A percentile compares a stretch with the other conserved stretches of the same genome.
phyloP scores from a whole-genome alignment of 2,329 filamentous ascomycete genomes.

The Fusarium sp. region DNA sequence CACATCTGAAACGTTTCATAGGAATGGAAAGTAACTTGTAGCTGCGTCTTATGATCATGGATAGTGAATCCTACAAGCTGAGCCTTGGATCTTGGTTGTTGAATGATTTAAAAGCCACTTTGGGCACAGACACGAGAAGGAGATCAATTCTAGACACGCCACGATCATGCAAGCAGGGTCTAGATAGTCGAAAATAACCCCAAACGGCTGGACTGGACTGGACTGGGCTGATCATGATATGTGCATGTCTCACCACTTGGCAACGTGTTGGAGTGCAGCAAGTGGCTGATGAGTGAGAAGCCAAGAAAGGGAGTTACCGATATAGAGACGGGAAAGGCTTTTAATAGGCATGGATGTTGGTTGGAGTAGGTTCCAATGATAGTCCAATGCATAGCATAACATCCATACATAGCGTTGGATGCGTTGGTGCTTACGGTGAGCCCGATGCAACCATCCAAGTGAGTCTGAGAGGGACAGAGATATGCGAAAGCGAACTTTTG shows the following conservation, averaged over 20 bases:
- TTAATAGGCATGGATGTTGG: constrained; percentile 4
- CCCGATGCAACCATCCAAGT: constrained; percentile 38
- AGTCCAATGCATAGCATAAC: constrained; percentile 1
- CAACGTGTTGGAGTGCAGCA: constrained; percentile 9
- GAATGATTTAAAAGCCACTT: not conserved
- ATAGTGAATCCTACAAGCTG: not conserved
- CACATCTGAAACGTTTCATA: constrained; percentile 36
- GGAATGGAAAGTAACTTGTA: constrained; percentile 13
- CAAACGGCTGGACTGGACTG: not conserved
- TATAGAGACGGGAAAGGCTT: constrained; percentile 22
- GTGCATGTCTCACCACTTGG: constrained; percentile 25
- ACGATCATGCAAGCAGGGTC: constrained; percentile 17
- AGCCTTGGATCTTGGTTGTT: not conserved
- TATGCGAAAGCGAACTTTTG: not conserved
- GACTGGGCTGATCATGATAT: constrained; percentile 8
- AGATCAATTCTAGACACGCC: not conserved
- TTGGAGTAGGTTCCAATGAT: not conserved
- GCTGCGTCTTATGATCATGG: constrained; percentile 12
- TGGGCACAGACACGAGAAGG: not conserved
- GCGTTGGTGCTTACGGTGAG: constrained; percentile 18
- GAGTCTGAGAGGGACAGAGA: not conserved
- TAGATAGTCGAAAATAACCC: not conserved
- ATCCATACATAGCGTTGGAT: not conserved
- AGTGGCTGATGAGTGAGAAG: constrained; percentile 13
- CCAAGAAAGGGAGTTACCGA: constrained; percentile 11